Evolutionary conservation across 2,329 filamentous ascomycete genomes (phyloP).

Genomic region (Cordyceps fumosorosea): DNA sequence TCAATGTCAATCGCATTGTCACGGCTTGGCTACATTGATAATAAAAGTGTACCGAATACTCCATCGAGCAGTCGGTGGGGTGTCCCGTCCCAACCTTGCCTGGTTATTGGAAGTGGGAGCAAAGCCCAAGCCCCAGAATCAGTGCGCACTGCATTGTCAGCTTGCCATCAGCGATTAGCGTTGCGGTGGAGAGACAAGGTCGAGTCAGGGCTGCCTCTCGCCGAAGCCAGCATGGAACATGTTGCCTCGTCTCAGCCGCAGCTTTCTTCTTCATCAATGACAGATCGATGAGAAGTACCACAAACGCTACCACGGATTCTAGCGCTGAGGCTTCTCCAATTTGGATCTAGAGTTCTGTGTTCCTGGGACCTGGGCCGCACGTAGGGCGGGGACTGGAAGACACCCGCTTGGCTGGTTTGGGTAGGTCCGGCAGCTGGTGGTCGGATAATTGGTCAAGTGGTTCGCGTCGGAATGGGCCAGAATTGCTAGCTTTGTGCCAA

Average conservation of each 20-base stretch:
- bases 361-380: constrained; percentile 1
- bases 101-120: too few species aligned
- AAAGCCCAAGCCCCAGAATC: neutral
- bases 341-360: neutral
- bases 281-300: neutral
- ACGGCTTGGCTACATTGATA: too few species aligned
- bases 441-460: neutral
- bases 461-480: neutral
- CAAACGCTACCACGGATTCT: neutral
- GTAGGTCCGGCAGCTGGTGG: neutral
- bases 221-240: neutral
- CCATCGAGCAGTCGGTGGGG: neutral
- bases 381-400: constrained; percentile 1
- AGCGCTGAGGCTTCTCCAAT: neutral
- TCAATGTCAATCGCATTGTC: neutral
- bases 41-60: neutral
- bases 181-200: neutral
- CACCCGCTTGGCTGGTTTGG: neutral
- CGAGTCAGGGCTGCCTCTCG: neutral
- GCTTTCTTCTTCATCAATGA: neutral
- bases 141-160: neutral
- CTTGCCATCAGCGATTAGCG: neutral
- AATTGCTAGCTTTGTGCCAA: too few species aligned
- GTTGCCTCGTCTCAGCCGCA: neutral
- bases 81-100: neutral